Evolutionary conservation across 768 basidiomycete species (phyloP).

Genomic region (Leccinellum albellum): DNA sequence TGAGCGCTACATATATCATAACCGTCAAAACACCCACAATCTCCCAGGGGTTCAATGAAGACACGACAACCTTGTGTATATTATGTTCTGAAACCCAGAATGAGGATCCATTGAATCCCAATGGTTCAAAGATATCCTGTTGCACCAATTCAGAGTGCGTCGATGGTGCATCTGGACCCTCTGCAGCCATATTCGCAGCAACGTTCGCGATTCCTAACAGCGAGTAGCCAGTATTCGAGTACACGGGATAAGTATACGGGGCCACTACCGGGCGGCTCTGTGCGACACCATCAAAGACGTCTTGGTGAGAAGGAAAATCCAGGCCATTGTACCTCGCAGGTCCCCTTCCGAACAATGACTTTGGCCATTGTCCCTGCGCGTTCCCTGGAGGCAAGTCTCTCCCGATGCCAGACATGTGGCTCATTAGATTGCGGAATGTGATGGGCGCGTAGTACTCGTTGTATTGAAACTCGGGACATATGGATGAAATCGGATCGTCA

Average conservation of each 20-base stretch:
- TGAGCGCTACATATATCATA: background rate
- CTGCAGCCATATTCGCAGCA: constrained; percentile 26
- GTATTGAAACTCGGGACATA: constrained; percentile 21
- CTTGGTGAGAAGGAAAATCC: constrained; percentile 29
- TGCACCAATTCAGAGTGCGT: constrained; percentile 43
- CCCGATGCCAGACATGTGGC: constrained; percentile 36
- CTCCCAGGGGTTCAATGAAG: constrained; percentile 32
- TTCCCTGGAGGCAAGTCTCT: constrained; percentile 36
- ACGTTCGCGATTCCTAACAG: constrained; percentile 36
- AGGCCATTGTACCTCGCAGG: constrained; percentile 30
- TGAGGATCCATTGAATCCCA: constrained; percentile 42
- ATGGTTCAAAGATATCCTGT: constrained; percentile 47
- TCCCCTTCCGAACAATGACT: constrained; percentile 22
- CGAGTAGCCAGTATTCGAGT: constrained; percentile 38
- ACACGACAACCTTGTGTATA: constrained; percentile 37
- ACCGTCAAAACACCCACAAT: constrained; percentile 28
- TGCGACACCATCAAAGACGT: constrained; percentile 35
- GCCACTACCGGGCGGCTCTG: constrained; percentile 38
- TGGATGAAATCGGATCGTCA: constrained; percentile 45
- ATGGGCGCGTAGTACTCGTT: constrained; percentile 28
- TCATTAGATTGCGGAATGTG: constrained; percentile 40
- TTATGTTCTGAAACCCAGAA: constrained; percentile 39
- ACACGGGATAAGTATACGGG: constrained; percentile 42
- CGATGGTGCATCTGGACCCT: constrained; percentile 16
- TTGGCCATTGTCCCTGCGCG: constrained; percentile 39